These are phyloP conservation scores for Fusarium sp. DNA, from an alignment of 2,329 filamentous ascomycete species.

Conservation along the genomic window DNA sequence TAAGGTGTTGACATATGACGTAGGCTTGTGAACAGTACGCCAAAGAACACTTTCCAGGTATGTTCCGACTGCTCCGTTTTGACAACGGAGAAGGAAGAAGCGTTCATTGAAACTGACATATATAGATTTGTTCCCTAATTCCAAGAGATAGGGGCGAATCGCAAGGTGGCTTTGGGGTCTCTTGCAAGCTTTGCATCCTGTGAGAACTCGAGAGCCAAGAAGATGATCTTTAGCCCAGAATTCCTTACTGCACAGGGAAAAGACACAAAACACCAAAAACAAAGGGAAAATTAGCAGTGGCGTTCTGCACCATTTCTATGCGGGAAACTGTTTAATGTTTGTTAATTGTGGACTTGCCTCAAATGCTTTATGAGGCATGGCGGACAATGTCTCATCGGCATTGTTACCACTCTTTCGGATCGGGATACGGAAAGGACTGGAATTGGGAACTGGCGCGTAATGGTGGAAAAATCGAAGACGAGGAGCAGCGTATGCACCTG, in stretches of 20 bases:
- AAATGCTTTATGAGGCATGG: slow-evolving; percentile 26
- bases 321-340: slow-evolving; percentile 40
- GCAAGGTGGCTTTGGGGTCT: neutral
- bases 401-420: slow-evolving; percentile 35
- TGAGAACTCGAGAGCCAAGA: neutral
- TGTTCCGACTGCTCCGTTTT: slow-evolving; percentile 39
- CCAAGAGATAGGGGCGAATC: slow-evolving; percentile 45
- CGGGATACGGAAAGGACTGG: slow-evolving; percentile 25
- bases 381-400: slow-evolving; percentile 12
- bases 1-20: neutral
- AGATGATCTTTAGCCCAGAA: neutral
- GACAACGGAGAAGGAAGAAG: slow-evolving; percentile 22
- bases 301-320: slow-evolving; percentile 25
- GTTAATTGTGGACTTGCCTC: slow-evolving; percentile 11
- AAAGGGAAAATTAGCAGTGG: slow-evolving; percentile 30
- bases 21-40: slow-evolving; percentile 78
- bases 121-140: slow-evolving; percentile 50
- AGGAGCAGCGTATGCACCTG: slow-evolving; percentile 5
- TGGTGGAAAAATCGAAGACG: slow-evolving; percentile 29
- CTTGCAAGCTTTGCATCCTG: neutral
- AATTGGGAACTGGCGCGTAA: slow-evolving; percentile 26
- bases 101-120: slow-evolving; percentile 42
- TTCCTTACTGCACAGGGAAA: neutral
- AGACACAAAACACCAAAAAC: slow-evolving; percentile 27
- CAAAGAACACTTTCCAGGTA: slow-evolving; percentile 86